Evolutionary conservation across 2,329 filamentous ascomycete species (phyloP), one percentile per base, ranked within the genome.

Genomic region (Scedosporium minutisporum): DNA sequence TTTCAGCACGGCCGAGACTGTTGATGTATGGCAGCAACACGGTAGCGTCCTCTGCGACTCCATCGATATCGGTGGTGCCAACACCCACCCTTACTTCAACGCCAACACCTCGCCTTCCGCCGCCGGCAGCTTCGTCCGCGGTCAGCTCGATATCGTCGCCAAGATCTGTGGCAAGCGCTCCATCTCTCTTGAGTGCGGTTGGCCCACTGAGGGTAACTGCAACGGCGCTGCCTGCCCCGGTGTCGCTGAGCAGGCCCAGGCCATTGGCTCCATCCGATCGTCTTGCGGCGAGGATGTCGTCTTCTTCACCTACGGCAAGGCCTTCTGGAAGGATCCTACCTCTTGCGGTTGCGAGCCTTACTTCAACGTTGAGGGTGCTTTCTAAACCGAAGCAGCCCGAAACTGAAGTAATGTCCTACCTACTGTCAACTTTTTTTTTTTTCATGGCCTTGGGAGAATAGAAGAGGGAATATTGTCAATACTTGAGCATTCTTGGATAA

Each of bases 61-160:
- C 69, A 81, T 97, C 64, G 92, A 96, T 72, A 80, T 96, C 65
- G 83, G 91, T 44, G 90, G 88, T 75, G 87, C 86, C 76, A 96
- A 97, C 83, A 86, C 96, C 71, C 93, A 97, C 80, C 87, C 93
- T 68, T 97, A 89, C 88, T 97, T 97, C 88, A 96, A 96, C 81
- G 73, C 85, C 57, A 78, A 82, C 64, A 82, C 87, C 66, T 71
- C 76, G 25, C 83, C 92, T 65, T 70, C 76, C 3, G 71, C 82
- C 60, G 92, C 93, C 62, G 93, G 93, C 72, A 73, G 78, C 61
- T 97, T 97, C 74, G 89, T 93, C 69, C 77, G 81, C 67, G 72
- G 80, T 69, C 87, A 96, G 82, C 84, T 96, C 67, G 78, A 85
- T 57, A 80, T 90, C 67, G 86, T 96, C 66, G 77, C 85, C 72